Conservation (phyloP, 768 basidiomycete genomes). For the Leucosporidium scottii region DNA sequence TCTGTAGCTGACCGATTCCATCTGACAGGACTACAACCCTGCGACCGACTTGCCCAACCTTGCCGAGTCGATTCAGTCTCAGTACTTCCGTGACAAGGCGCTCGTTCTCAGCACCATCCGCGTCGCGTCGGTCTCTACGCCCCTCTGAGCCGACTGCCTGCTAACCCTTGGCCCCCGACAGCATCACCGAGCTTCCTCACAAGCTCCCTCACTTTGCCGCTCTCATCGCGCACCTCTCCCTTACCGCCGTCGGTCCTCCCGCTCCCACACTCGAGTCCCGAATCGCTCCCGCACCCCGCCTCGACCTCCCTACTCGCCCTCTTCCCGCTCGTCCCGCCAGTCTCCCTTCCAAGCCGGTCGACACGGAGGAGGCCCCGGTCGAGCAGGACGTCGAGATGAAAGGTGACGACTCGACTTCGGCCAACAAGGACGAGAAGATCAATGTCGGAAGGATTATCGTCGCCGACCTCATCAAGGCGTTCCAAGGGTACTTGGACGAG, state of each 20-base stretch:
- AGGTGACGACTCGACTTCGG: conserved; percentile 44
- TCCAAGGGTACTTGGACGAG: conserved; percentile 80
- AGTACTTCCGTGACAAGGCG: conserved; percentile 39
- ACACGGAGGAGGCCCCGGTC: conserved; percentile 2
- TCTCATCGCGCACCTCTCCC: conserved; percentile 57
- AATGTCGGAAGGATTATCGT: conserved; percentile 63
- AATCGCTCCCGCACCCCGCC: conserved; percentile 5
- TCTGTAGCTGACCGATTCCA: not conserved
- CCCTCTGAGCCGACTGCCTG: not conserved
- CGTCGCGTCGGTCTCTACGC: conserved; percentile 38
- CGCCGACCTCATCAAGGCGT: conserved; percentile 85
- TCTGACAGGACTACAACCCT: conserved; percentile 41
- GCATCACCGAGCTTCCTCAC: conserved; percentile 73
- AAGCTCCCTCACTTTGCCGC: conserved; percentile 87
- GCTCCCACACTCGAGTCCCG: too few relatives aligned
- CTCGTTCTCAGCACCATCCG: conserved; percentile 43
- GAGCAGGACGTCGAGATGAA: conserved; percentile 40
- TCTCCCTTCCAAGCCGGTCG: conserved; percentile 8
- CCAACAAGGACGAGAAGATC: conserved; percentile 40
- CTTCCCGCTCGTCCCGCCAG: conserved; percentile 8
- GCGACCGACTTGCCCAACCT: conserved; percentile 41
- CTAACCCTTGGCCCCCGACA: not conserved
- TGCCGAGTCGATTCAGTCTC: conserved; percentile 37
- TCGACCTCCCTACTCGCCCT: conserved; percentile 8
- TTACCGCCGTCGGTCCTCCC: conserved; percentile 7